Conservation (phyloP, 768 basidiomycete genomes). For the Exsudoporus frostii region DNA sequence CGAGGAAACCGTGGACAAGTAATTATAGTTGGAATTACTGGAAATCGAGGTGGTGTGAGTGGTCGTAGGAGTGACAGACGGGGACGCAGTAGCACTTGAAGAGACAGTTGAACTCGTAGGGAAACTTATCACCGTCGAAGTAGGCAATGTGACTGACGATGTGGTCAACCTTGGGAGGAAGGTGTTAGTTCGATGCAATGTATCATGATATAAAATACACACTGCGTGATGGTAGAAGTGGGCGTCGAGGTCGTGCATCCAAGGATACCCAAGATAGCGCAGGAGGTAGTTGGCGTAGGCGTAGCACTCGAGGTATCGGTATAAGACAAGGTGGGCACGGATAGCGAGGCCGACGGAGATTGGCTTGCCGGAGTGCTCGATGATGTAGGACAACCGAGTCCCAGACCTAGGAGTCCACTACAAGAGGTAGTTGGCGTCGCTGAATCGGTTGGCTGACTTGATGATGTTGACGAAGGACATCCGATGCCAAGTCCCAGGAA, state of each 20-base stretch:
- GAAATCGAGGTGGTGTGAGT: conserved; percentile 11
- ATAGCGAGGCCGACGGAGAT: conserved; percentile 1
- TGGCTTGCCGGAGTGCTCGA: conserved; percentile 8
- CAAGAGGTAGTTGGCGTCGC: conserved; percentile 3
- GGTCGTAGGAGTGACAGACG: conserved; percentile 7
- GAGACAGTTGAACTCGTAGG: conserved; percentile 11
- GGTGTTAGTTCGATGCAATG: not conserved
- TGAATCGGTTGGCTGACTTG: not conserved
- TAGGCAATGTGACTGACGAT: conserved; percentile 1
- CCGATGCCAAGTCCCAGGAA: too few species aligned
- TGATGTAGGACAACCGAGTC: conserved; percentile 15
- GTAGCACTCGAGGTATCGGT: not conserved
- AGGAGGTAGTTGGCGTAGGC: conserved; percentile 11
- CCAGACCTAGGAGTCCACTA: conserved; percentile 2
- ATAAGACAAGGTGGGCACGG: not conserved
- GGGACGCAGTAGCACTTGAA: conserved; percentile 2
- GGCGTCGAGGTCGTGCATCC: conserved; percentile 15
- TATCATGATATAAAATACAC: not conserved
- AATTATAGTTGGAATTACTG: conserved; percentile 31
- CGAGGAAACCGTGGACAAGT: conserved; percentile 32
- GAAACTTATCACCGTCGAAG: conserved; percentile 32
- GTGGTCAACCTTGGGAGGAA: not conserved
- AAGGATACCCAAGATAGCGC: conserved; percentile 15
- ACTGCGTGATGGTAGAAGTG: conserved; percentile 11
- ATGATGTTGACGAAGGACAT: not conserved